A percentile compares a stretch with the other conserved stretches of the same genome.
phyloP scores from a whole-genome alignment of 208 protist species.

The Naegleria lovaniensis region DNA sequence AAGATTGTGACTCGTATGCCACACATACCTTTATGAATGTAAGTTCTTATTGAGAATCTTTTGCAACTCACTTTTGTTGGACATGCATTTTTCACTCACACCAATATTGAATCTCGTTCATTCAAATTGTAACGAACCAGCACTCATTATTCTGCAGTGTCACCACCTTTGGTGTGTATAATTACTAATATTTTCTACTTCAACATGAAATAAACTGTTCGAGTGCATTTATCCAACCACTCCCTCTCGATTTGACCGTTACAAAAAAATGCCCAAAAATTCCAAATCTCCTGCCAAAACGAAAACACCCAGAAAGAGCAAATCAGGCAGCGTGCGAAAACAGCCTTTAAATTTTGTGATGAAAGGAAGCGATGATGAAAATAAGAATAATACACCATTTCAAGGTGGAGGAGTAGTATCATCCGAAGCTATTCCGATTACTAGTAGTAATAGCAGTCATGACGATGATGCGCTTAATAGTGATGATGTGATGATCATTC shows the following conservation, averaged over 20 bases:
- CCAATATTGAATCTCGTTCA: neutral
- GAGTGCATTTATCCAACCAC: too few species aligned
- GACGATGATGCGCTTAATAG: too few species aligned
- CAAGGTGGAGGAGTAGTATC: neutral
- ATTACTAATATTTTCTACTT: too few species aligned
- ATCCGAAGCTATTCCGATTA: too few species aligned
- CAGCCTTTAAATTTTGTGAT: neutral
- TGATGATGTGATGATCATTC: too few species aligned
- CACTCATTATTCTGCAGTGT: slow-evolving; percentile 69
- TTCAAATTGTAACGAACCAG: neutral
- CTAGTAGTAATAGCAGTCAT: too few species aligned
- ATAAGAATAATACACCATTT: neutral
- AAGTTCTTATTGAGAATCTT: too few species aligned
- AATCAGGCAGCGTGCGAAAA: neutral
- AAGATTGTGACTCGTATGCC: slow-evolving; percentile 83
- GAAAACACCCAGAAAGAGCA: neutral
- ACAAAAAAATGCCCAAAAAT: neutral
- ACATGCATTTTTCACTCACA: too few species aligned
- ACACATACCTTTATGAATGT: slow-evolving; percentile 77
- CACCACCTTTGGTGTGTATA: slow-evolving; percentile 81
- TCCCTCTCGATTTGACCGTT: neutral
- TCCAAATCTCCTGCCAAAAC: neutral
- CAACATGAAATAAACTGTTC: too few species aligned
- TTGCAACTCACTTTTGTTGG: too few species aligned
- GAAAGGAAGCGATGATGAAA: neutral